Conservation (phyloP, 768 basidiomycete species). For the Phylloporus sp. region DNA sequence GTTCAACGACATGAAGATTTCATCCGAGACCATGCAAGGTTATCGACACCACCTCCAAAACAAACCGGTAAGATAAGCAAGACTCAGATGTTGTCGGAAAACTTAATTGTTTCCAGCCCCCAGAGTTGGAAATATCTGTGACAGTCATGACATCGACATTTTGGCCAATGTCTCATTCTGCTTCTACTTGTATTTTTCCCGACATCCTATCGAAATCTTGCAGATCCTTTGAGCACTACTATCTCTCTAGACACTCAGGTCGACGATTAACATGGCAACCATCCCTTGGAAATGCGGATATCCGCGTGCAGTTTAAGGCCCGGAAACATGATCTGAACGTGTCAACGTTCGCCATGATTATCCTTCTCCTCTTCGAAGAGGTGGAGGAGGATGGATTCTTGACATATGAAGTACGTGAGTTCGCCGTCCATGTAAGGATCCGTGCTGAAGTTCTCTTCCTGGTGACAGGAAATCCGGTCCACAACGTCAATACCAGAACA, state of each 20-base stretch:
- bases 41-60: constrained; percentile 63
- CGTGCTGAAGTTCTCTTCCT: background rate
- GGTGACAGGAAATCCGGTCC: constrained; percentile 73
- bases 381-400: constrained; percentile 63
- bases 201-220: constrained; percentile 57
- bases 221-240: constrained; percentile 84
- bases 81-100: background rate
- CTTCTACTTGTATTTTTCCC: constrained; percentile 66
- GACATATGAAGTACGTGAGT: constrained; percentile 62
- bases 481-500: constrained; percentile 68
- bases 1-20: constrained; percentile 96
- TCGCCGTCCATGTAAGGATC: background rate
- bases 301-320: constrained; percentile 75
- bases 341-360: constrained; percentile 82
- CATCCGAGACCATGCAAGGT: constrained; percentile 71
- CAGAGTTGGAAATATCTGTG: constrained; percentile 77
- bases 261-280: constrained; percentile 91
- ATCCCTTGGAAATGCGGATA: constrained; percentile 85
- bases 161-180: constrained; percentile 82
- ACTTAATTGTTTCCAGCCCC: constrained; percentile 46
- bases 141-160: constrained; percentile 95
- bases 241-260: constrained; percentile 85
- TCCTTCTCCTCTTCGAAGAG: constrained; percentile 84
- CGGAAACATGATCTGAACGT: constrained; percentile 88
- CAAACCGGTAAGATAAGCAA: constrained; percentile 47